Evolutionary conservation across 495 filamentous ascomycete species (phyloP).

Genomic region (Tuber aestivum): DNA sequence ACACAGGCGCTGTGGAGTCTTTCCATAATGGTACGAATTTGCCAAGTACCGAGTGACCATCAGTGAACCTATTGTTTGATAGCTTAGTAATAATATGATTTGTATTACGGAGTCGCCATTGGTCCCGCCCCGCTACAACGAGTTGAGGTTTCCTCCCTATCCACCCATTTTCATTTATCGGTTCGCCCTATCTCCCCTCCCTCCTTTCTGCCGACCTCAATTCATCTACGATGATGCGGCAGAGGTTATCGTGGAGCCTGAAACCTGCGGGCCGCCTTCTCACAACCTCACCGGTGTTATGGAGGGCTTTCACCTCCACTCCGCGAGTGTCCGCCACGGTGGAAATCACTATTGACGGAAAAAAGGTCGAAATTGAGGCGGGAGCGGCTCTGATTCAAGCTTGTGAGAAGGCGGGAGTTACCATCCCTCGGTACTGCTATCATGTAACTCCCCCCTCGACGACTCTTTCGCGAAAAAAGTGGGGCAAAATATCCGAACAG

Average conservation of each 20-base stretch:
- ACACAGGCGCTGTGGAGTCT: background rate
- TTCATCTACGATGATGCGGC: slow-evolving; percentile 39
- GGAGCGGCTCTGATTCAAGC: slow-evolving; percentile 97
- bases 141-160: slow-evolving; percentile 13
- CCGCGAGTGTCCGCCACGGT: slow-evolving; percentile 33
- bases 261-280: slow-evolving; percentile 35
- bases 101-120: slow-evolving; percentile 23
- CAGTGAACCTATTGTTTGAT: background rate
- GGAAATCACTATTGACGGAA: slow-evolving; percentile 42
- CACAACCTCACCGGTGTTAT: slow-evolving; percentile 21
- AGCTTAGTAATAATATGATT: slow-evolving; percentile 35
- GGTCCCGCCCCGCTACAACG: slow-evolving; percentile 13
- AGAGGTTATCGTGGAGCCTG: slow-evolving; percentile 36
- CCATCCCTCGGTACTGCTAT: slow-evolving; percentile 94
- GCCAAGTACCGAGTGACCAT: slow-evolving; percentile 16
- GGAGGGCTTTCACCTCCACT: slow-evolving; percentile 31
- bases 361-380: slow-evolving; percentile 42
- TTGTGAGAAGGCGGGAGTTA: slow-evolving; percentile 92
- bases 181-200: slow-evolving; percentile 11
- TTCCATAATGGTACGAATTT: background rate
- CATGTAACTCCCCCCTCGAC: slow-evolving; percentile 57
- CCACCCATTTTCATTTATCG: slow-evolving; percentile 24
- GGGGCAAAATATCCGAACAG: slow-evolving; percentile 7
- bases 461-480: slow-evolving; percentile 12
- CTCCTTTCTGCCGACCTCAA: slow-evolving; percentile 6